Conservation (phyloP, 177 flowering plant genomes). For the Vitis hybrid region DNA sequence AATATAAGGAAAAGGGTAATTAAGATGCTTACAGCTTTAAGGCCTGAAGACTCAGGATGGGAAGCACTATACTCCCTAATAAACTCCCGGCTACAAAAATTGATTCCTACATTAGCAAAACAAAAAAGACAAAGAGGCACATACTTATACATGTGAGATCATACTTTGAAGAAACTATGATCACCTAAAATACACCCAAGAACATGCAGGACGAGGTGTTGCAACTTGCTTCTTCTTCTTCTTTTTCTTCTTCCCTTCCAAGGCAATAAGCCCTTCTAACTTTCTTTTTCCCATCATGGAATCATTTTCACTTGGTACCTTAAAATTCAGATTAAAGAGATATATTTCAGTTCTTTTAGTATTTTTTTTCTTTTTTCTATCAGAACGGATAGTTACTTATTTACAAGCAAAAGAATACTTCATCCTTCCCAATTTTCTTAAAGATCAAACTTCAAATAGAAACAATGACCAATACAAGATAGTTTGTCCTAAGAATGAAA, state of each 20-base stretch:
- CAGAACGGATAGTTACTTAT: no score
- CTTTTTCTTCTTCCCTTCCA: conserved; percentile 35
- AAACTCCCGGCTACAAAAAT: conserved; percentile 34
- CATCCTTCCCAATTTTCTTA: no score
- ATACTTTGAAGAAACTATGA: not conserved
- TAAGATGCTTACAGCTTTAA: conserved; percentile 35
- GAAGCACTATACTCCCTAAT: conserved; percentile 46
- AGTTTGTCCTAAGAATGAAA: no score
- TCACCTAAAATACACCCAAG: conserved; percentile 51
- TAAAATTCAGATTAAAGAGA: not conserved
- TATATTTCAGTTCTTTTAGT: not conserved
- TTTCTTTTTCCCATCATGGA: conserved; percentile 15
- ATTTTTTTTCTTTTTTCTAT: not conserved
- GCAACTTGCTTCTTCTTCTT: conserved; percentile 35
- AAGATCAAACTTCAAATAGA: no score
- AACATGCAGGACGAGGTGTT: conserved; percentile 45
- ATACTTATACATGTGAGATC: not conserved
- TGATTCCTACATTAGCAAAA: not conserved
- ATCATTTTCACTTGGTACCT: conserved; percentile 32
- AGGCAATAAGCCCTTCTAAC: conserved; percentile 19
- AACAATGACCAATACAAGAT: no score
- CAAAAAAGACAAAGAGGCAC: not conserved
- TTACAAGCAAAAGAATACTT: no score
- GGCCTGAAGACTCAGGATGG: conserved; percentile 45
- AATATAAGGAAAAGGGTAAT: not conserved